phyloP scores from a whole-genome alignment of 176 grass and related monocot species.

The Elaeis guineensis region DNA sequence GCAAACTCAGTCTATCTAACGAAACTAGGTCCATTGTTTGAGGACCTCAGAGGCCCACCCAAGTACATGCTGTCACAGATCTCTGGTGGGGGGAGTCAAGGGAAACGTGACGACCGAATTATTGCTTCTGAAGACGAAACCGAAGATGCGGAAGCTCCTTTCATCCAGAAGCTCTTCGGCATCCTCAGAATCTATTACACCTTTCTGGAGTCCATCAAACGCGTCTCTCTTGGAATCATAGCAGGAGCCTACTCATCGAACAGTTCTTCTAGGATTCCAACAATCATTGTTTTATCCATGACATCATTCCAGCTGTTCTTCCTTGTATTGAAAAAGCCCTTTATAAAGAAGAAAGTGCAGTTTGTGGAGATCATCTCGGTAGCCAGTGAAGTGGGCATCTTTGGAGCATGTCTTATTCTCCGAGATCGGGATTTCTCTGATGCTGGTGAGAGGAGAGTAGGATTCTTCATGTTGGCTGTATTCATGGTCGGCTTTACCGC shows the following conservation, averaged over 20 bases:
- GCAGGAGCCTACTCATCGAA: slow-evolving; percentile 53
- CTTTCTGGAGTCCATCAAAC: slow-evolving; percentile 54
- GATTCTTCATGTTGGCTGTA: slow-evolving; percentile 55
- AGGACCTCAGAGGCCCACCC: slow-evolving; percentile 78
- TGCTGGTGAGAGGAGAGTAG: slow-evolving; percentile 24
- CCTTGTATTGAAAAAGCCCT: slow-evolving; percentile 60
- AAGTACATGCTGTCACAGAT: slow-evolving; percentile 77
- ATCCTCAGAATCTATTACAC: slow-evolving; percentile 63
- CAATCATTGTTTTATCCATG: slow-evolving; percentile 37
- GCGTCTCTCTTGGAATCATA: slow-evolving; percentile 55
- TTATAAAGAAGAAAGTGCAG: slow-evolving; percentile 89
- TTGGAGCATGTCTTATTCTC: slow-evolving; percentile 51
- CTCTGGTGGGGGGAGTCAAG: slow-evolving; percentile 5
- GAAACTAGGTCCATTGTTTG: slow-evolving; percentile 73
- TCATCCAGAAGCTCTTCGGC: slow-evolving; percentile 61
- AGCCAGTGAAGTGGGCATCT: slow-evolving; percentile 53
- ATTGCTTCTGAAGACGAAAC: slow-evolving; percentile 71
- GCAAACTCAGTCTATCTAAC: slow-evolving; percentile 23
- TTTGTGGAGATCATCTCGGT: slow-evolving; percentile 69
- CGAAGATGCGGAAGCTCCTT: slow-evolving; percentile 58
- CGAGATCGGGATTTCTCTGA: slow-evolving; percentile 21
- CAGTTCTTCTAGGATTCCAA: slow-evolving; percentile 27
- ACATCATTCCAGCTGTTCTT: slow-evolving; percentile 68
- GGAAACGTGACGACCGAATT: slow-evolving; percentile 39
- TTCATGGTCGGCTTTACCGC: slow-evolving; percentile 42